phyloP scores from a whole-genome alignment of 177 flowering plant species.

The Tripterygium wilfordii region DNA sequence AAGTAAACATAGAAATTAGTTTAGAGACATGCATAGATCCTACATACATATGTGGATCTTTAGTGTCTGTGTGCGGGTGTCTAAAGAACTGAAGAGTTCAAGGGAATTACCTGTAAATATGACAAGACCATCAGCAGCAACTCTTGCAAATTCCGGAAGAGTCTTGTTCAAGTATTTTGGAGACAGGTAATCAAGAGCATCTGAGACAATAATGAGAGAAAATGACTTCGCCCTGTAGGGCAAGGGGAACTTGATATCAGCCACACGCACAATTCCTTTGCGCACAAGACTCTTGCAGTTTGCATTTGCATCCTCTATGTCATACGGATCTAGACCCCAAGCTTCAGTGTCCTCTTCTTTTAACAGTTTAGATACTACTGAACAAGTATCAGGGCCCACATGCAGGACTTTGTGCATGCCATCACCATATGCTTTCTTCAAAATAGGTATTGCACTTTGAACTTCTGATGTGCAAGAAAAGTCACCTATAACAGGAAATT shows the following conservation, averaged over 20 bases:
- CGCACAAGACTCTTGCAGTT: slow-evolving; percentile 62
- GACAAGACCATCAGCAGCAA: slow-evolving; percentile 69
- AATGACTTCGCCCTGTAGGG: slow-evolving; percentile 79
- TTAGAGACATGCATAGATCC: too few species aligned
- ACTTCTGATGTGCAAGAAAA: slow-evolving; percentile 66
- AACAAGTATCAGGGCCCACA: slow-evolving; percentile 86
- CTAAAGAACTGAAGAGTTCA: neutral
- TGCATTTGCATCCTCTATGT: slow-evolving; percentile 67
- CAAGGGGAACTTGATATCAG: slow-evolving; percentile 81
- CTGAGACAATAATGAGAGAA: slow-evolving; percentile 76
- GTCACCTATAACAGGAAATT: too few species aligned
- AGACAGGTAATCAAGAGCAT: slow-evolving; percentile 84
- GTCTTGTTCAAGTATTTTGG: slow-evolving; percentile 86
- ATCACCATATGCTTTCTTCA: slow-evolving; percentile 74
- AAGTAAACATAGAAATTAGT: too few species aligned
- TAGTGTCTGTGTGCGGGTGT: too few species aligned
- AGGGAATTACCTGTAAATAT: slow-evolving; percentile 61
- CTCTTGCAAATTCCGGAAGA: slow-evolving; percentile 80
- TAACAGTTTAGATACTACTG: slow-evolving; percentile 66
- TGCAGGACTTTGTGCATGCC: slow-evolving; percentile 81
- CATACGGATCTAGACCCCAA: slow-evolving; percentile 94
- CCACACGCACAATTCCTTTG: slow-evolving; percentile 81
- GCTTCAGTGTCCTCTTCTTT: slow-evolving; percentile 83
- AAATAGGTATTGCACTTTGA: slow-evolving; percentile 60
- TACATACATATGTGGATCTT: too few species aligned